A percentile compares a stretch with the other conserved stretches of the same genome.
Conservation (phyloP, 192 early-diverging fungal genomes). For the Allomyces javanicus region DNA sequence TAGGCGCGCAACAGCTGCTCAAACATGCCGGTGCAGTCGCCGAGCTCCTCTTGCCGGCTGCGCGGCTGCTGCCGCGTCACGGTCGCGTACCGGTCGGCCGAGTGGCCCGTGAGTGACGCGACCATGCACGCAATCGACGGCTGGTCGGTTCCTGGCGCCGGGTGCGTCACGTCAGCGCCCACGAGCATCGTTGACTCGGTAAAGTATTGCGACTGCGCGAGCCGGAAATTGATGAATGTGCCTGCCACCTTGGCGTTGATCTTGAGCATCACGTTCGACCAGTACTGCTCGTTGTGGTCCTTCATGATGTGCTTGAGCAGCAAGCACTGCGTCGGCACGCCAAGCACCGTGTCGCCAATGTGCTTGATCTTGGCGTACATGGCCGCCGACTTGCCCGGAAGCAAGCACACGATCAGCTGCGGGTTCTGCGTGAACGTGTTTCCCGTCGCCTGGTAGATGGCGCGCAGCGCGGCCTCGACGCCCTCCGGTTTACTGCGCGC, state of each 20-base stretch:
- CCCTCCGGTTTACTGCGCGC: slow-evolving; percentile 34
- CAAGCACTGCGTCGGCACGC: slow-evolving; percentile 68
- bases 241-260: slow-evolving; percentile 88
- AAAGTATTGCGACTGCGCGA: slow-evolving; percentile 46
- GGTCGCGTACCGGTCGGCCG: slow-evolving; percentile 30
- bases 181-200: slow-evolving; percentile 53
- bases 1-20: slow-evolving; percentile 32
- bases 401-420: slow-evolving; percentile 65
- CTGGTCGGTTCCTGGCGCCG: slow-evolving; percentile 46
- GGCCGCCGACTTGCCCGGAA: slow-evolving; percentile 58
- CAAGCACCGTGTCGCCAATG: slow-evolving; percentile 68
- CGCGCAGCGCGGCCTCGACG: slow-evolving; percentile 43
- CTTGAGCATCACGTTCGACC: slow-evolving; percentile 85
- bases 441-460: slow-evolving; percentile 46
- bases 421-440: slow-evolving; percentile 38
- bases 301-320: slow-evolving; percentile 61
- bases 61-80: slow-evolving; percentile 24
- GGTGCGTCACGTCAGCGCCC: slow-evolving; percentile 82
- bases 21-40: slow-evolving; percentile 29
- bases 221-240: slow-evolving; percentile 48
- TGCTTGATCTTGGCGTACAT: slow-evolving; percentile 79
- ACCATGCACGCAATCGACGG: slow-evolving; percentile 37
- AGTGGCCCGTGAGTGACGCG: slow-evolving; percentile 34
- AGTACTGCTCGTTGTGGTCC: slow-evolving; percentile 66
- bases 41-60: slow-evolving; percentile 25